These are phyloP conservation scores for Croton laevigatus DNA, from an alignment of 441 rosid genomes.

Conservation along the genomic window DNA sequence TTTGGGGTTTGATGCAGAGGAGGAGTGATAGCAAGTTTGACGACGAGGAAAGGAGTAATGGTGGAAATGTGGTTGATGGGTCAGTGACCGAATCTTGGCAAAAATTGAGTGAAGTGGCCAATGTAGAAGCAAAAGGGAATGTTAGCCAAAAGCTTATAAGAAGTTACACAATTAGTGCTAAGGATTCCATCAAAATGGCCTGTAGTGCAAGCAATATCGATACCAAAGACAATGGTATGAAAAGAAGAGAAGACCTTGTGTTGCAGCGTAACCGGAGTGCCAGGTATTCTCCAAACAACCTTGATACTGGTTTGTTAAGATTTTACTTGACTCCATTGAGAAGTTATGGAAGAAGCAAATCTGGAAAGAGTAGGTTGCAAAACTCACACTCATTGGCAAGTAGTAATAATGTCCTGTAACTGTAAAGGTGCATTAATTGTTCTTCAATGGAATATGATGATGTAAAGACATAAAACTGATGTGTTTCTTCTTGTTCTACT, in stretches of 20 bases:
- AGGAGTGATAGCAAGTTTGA: slow-evolving; percentile 64
- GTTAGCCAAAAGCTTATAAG: slow-evolving; percentile 65
- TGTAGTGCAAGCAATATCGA: slow-evolving; percentile 31
- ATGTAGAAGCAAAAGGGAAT: slow-evolving; percentile 46
- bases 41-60: slow-evolving; percentile 61
- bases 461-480: slow-evolving; percentile 37
- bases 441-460: slow-evolving; percentile 23
- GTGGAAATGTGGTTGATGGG: slow-evolving; percentile 60
- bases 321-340: slow-evolving; percentile 78
- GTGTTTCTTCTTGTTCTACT: slow-evolving; percentile 32
- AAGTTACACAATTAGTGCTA: slow-evolving; percentile 87
- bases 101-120: slow-evolving; percentile 49
- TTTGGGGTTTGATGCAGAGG: slow-evolving; percentile 73
- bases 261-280: slow-evolving; percentile 73
- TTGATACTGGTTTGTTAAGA: slow-evolving; percentile 76
- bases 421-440: slow-evolving; percentile 29
- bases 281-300: slow-evolving; percentile 66
- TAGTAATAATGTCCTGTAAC: slow-evolving; percentile 28
- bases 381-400: slow-evolving; percentile 31
- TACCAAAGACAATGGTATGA: slow-evolving; percentile 37
- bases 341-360: slow-evolving; percentile 59
- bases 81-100: slow-evolving; percentile 71
- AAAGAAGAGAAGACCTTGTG: slow-evolving; percentile 49
- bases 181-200: slow-evolving; percentile 56
- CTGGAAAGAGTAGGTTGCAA: slow-evolving; percentile 59